Percentiles rank a stretch among this genome's conserved stretches.
Evolutionary conservation across 768 basidiomycete species (phyloP).

Genomic region (Suillus subalutaceus): DNA sequence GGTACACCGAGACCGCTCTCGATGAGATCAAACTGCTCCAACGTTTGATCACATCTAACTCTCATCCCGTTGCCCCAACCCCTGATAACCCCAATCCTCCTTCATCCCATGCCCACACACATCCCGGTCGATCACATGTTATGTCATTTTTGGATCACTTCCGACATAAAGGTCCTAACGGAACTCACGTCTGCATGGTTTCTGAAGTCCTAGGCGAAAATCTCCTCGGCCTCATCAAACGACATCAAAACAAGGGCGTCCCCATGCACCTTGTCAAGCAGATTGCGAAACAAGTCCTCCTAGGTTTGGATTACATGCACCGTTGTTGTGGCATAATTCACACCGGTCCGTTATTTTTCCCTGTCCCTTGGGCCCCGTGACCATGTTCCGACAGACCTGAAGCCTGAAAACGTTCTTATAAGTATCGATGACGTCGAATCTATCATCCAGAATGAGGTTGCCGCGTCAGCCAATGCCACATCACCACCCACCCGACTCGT

Average conservation of each 20-base stretch:
- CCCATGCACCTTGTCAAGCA: conserved; percentile 92
- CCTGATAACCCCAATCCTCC: conserved; percentile 52
- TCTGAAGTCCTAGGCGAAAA: conserved; percentile 99
- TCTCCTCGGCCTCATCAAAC: conserved; percentile 92
- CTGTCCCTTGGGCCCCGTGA: conserved; percentile 9
- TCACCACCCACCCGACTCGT: conserved; percentile 65
- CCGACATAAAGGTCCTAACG: conserved; percentile 94
- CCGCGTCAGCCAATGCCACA: conserved; percentile 38
- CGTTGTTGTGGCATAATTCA: conserved; percentile 97
- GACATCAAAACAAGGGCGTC: conserved; percentile 97
- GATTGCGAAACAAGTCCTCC: conserved; percentile 94
- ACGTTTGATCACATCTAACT: conserved; percentile 85
- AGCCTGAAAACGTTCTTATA: conserved; percentile 97
- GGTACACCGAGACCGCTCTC: conserved; percentile 97
- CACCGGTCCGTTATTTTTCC: conserved; percentile 56
- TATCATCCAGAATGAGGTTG: conserved; percentile 85
- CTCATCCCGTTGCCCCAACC: conserved; percentile 53
- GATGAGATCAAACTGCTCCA: conserved; percentile 99
- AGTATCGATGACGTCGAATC: conserved; percentile 95
- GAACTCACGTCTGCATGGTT: conserved; percentile 98
- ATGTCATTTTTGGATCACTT: conserved; percentile 99
- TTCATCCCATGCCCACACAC: conserved; percentile 62
- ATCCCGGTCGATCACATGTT: conserved; percentile 91
- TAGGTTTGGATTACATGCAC: conserved; percentile 98
- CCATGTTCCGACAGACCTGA: conserved; percentile 63